A percentile compares a stretch with the other conserved stretches of the same genome.
Conservation (phyloP, 2,329 filamentous ascomycete species). For the Penicillium sclerotiorum region DNA sequence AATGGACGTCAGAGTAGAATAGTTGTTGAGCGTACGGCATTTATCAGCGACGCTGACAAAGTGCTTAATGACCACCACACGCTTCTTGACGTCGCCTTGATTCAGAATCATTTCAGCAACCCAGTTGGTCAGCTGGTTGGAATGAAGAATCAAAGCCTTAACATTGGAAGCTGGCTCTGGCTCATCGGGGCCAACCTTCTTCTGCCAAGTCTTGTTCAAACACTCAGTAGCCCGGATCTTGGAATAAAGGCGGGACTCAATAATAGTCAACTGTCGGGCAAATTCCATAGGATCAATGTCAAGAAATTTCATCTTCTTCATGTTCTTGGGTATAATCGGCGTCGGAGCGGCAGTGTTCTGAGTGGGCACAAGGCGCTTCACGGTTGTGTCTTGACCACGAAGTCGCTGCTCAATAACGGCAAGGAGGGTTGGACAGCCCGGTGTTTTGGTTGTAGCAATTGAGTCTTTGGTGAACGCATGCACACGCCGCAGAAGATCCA, state of each 20-base stretch:
- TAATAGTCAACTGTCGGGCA: conserved; percentile 94
- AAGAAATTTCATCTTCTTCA: conserved; percentile 98
- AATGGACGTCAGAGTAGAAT: conserved; percentile 94
- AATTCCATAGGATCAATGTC: conserved; percentile 97
- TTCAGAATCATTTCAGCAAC: conserved; percentile 98
- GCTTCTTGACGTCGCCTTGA: conserved; percentile 91
- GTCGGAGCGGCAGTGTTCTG: conserved; percentile 78
- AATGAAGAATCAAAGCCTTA: conserved; percentile 94
- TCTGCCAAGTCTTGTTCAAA: conserved; percentile 98
- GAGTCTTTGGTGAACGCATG: conserved; percentile 90
- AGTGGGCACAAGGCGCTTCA: conserved; percentile 84
- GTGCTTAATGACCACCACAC: conserved; percentile 97
- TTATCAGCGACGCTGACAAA: conserved; percentile 97
- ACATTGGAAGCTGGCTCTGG: conserved; percentile 86
- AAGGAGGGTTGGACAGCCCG: conserved; percentile 82
- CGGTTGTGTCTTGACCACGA: conserved; percentile 79
- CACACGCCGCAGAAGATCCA: conserved; percentile 82
- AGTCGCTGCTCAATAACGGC: conserved; percentile 85
- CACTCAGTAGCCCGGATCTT: conserved; percentile 97
- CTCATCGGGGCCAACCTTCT: conserved; percentile 76
- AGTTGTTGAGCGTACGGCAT: conserved; percentile 93
- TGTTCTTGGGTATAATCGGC: conserved; percentile 95
- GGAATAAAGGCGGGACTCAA: conserved; percentile 90
- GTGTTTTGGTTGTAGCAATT: conserved; percentile 90
- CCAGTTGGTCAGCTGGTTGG: conserved; percentile 99